Evolutionary conservation across 345 rosid species (phyloP), one percentile per base, ranked within the genome.

Genomic region (Toxicodendron radicans): DNA sequence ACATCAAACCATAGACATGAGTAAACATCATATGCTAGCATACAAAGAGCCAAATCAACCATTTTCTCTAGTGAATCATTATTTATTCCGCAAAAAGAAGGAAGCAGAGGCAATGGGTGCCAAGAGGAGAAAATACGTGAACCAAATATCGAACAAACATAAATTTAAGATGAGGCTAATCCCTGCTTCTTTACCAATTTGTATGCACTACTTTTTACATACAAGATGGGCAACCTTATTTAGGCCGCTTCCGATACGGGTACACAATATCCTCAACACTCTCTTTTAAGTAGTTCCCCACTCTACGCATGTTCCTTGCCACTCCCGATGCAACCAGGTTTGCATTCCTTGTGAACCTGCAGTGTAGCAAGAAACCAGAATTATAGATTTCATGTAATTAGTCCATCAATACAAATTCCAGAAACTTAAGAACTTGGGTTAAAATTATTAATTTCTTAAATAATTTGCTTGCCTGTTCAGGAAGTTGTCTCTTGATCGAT

Each of bases 331-430:
- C 91, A 43, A 90, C 94, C 74, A 90, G 74, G 72, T 68, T 81
- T 16, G 92, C 92, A 12, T 87, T 90, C 74, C 92, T 80, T 17
- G 85, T 82, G 69, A 86, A 90, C 86, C 92, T 89, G 79, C 75
- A 73, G 41, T 60, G 7, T 35, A 21, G 20, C 24, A 68, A 1
- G 3, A 45, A 43, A 67, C 1, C 46, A 49, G 13, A 33, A 48
- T 33, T 71, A 17, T 45, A 58, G 30, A 38, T 13, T 30, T 64
- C 32, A 24, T 23, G 17, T 21, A 14, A 62, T 51, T 20, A 10
- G 30, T 18, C 18, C 41, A 59, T 27, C 49, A 10, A 18, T 24
- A 38, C 1, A 56, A 33, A 43, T 33, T 53, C 27, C 7, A n/a
- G 1, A 51, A 66, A 48, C 1, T n/a, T 16, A 62, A 35, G 2